Conservation (phyloP, 2,329 filamentous ascomycete genomes). For the Fusarium acutatum region DNA sequence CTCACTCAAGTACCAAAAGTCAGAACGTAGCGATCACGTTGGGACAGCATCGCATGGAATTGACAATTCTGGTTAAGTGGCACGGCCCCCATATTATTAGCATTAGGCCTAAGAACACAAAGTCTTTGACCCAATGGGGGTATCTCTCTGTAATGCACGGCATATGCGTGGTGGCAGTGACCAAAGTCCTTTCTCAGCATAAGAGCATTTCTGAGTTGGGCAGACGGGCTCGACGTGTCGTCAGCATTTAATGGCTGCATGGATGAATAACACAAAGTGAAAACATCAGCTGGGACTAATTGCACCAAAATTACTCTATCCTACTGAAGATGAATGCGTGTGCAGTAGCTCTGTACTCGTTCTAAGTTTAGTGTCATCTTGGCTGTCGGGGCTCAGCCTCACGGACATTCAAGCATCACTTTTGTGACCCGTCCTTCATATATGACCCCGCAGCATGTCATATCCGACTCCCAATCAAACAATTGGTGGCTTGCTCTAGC, state of each 20-base stretch:
- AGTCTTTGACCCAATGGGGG: neutral
- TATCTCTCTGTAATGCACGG: neutral
- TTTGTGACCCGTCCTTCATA: neutral
- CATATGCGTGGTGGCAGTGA: neutral
- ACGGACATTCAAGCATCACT: neutral
- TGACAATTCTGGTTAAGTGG: neutral
- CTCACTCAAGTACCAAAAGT: no score
- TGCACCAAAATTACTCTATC: no score
- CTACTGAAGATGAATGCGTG: no score
- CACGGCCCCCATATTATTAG: neutral
- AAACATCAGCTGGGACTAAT: neutral
- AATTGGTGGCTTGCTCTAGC: neutral
- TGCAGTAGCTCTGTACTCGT: neutral
- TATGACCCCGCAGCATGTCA: neutral
- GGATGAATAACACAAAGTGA: neutral
- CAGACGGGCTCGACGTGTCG: neutral
- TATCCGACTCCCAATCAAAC: neutral
- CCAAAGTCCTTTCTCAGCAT: constrained; percentile 14
- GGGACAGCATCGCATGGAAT: neutral
- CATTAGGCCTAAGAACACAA: neutral
- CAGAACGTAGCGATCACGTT: neutral
- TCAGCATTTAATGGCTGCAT: neutral
- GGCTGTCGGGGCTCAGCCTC: neutral
- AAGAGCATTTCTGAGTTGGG: neutral
- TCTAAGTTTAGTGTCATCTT: neutral